phyloP scores from a whole-genome alignment of 805 yeast genomes.

The Saccharomycopsis selenospora region DNA sequence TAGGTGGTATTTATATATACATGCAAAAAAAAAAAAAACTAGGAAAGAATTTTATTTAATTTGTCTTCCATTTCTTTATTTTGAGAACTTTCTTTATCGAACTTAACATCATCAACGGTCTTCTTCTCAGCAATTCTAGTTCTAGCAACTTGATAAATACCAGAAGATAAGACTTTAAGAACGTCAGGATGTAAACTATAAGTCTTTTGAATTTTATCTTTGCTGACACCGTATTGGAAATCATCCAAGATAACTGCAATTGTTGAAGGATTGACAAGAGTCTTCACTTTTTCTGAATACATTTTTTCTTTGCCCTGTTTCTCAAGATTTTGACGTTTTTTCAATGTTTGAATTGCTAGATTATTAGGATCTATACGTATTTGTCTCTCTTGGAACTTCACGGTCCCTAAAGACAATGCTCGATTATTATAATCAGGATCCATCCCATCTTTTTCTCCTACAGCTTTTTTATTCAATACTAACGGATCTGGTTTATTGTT shows the following conservation, averaged over 20 bases:
- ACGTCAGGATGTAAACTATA: conserved; percentile 11
- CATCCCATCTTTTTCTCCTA: conserved; percentile 16
- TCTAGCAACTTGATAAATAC: conserved; percentile 12
- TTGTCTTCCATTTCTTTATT: neutral
- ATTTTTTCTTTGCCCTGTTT: conserved; percentile 12
- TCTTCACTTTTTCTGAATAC: conserved; percentile 3
- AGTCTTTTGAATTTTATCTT: conserved; percentile 5
- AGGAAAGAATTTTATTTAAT: neutral
- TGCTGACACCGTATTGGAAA: conserved; percentile 8
- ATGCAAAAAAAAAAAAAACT: too few species aligned
- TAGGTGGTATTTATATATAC: too few species aligned
- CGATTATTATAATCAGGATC: conserved; percentile 12
- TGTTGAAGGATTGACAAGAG: conserved; percentile 18
- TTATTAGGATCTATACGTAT: conserved; percentile 16
- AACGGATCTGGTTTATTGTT: neutral
- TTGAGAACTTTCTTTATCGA: conserved; percentile 5
- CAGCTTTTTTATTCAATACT: neutral
- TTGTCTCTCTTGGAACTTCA: conserved; percentile 7
- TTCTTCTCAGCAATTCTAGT: conserved; percentile 9
- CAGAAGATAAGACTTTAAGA: conserved; percentile 5
- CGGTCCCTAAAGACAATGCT: conserved; percentile 19
- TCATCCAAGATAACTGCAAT: conserved; percentile 17
- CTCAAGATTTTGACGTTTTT: conserved; percentile 9
- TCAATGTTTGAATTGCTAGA: conserved; percentile 15
- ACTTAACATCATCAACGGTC: conserved; percentile 14